Conservation (phyloP, 169 alveolate genomes). For the Cryptosporidium parvum region DNA sequence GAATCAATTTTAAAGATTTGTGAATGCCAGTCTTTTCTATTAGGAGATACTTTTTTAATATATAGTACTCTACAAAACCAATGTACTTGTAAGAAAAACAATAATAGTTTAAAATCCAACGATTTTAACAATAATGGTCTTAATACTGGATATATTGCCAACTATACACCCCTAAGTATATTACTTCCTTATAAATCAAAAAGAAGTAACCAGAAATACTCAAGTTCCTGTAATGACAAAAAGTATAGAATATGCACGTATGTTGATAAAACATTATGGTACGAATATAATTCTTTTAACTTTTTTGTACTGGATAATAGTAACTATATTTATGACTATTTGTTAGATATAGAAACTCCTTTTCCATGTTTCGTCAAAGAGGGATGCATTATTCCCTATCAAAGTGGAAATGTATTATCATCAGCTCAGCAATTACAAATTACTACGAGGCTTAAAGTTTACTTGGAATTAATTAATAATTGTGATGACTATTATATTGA, state of each 20-base stretch:
- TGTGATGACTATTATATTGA: not conserved
- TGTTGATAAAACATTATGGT: slow-evolving; percentile 47
- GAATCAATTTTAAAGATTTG: slow-evolving; percentile 24
- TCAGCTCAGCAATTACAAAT: slow-evolving; percentile 41
- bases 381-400: slow-evolving; percentile 42
- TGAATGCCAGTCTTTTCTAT: slow-evolving; percentile 38
- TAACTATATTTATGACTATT: slow-evolving; percentile 32
- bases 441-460: slow-evolving; percentile 19
- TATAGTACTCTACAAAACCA: slow-evolving; percentile 28
- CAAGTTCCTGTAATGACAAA: not conserved
- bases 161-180: not conserved
- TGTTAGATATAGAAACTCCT: not conserved
- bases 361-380: slow-evolving; percentile 66
- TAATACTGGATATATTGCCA: not conserved
- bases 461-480: slow-evolving; percentile 13
- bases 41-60: slow-evolving; percentile 23
- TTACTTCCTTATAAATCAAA: slow-evolving; percentile 26
- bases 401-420: slow-evolving; percentile 51
- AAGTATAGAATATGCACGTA: not conserved
- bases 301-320: not conserved
- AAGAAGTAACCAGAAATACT: not conserved
- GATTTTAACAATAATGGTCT: not conserved
- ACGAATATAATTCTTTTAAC: slow-evolving; percentile 35
- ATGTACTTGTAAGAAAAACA: slow-evolving; percentile 11
- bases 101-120: not conserved